Base-by-base conservation (phyloP, 2,329 filamentous ascomycete genomes). In the Botrytis elliptica region DNA sequence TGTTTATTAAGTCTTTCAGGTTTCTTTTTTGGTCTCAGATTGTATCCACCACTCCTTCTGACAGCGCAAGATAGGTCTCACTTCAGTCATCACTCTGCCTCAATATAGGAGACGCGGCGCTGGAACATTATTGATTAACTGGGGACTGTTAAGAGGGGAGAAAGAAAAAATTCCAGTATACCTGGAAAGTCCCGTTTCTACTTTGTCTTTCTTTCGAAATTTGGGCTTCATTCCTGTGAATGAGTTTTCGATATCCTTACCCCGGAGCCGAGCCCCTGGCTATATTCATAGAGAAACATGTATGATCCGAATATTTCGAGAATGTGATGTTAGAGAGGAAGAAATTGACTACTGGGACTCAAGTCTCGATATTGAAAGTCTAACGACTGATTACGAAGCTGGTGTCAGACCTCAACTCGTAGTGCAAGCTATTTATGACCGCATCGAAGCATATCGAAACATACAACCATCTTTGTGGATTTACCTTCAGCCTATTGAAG, bases 381-480 rank as follows among this genome's bases (percentile, higher is more conserved):
- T 80, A 20, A 33, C n/a, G 4, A 49, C 74, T 29, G 78, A 79
- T 55, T 80, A 79, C 60, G 77, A 78, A 57, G 77, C 75, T 40
- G 79, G 78, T 12, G 75, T 80, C 64, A 77, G 74, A 59, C 77
- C 78, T 60, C 77, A 79, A 57, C 69, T 75, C 46, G 79, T 80
- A 8, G 67, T 80, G 18, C 74, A 78, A 65, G 77, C 77, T 8
- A 75, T 80, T 10, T 80, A 78, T 65, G 78, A 79, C 22, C 77
- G 79, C 12, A 79, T 80, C n/a, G 79, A 79, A 16, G 78, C 77
- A 33, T 88, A 89, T 77, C 77, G 84, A n/a, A 75, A 79, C 20
- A 78, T 84, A 20, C 79, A 80, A 83, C 88, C 77, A 79, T 85
- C 85, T 1, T 84, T 87, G 0, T 89, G 87, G 87, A 88, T 86